These are phyloP conservation scores for Boletus insuetus DNA, from an alignment of 768 basidiomycete species.

Conservation along the genomic window DNA sequence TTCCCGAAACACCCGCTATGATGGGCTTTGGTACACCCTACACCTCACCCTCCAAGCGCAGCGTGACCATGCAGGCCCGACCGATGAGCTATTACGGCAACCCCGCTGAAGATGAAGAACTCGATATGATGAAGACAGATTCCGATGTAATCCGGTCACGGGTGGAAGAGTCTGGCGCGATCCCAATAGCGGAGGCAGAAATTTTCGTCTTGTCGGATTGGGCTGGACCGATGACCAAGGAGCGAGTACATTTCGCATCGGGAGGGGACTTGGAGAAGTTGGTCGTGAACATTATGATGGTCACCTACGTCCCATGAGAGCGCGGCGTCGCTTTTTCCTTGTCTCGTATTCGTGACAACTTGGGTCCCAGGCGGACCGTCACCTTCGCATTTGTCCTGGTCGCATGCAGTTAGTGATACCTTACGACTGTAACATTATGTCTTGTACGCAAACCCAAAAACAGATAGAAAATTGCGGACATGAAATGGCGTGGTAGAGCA, in stretches of 20 bases:
- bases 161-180: conserved; percentile 68
- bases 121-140: conserved; percentile 27
- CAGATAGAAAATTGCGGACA: not conserved
- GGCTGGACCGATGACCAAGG: conserved; percentile 52
- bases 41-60: conserved; percentile 21
- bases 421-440: conserved; percentile 10
- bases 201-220: conserved; percentile 59
- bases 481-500: too few species aligned
- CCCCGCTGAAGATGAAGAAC: conserved; percentile 36
- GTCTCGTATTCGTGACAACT: not conserved
- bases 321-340: not conserved
- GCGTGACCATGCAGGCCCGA: conserved; percentile 34
- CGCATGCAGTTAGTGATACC: conserved; percentile 6
- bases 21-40: conserved; percentile 25
- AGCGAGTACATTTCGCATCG: conserved; percentile 67
- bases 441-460: conserved; percentile 9
- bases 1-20: conserved; percentile 24
- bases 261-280: conserved; percentile 68
- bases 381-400: not conserved
- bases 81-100: conserved; percentile 46
- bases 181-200: conserved; percentile 60
- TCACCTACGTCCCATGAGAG: conserved; percentile 64
- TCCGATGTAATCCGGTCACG: conserved; percentile 44
- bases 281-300: conserved; percentile 71
- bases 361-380: conserved; percentile 4